These are phyloP conservation scores for Monilinia polystroma DNA, from an alignment of 2,329 filamentous ascomycete genomes.

Conservation along the genomic window DNA sequence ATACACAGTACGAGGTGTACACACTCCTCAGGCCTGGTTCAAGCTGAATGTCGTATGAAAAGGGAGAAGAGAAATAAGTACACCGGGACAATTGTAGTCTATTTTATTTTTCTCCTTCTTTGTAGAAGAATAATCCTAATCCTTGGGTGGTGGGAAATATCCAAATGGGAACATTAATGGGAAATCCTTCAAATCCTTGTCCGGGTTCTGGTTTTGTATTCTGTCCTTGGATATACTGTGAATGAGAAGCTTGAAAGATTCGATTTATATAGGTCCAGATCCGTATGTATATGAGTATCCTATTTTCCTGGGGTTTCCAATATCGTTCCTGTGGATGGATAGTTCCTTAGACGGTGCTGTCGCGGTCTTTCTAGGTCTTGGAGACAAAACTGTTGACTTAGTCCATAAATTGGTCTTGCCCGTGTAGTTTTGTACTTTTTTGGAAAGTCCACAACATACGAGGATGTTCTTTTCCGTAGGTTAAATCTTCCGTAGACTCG, in stretches of 20 bases:
- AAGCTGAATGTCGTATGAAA: conserved; percentile 3
- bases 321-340: conserved; percentile 1
- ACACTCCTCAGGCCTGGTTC: conserved; percentile 1
- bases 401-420: conserved; percentile 15
- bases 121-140: conserved; percentile 4
- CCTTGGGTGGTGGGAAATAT: conserved; percentile 12
- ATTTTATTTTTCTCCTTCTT: not conserved
- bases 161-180: not conserved
- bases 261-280: not conserved
- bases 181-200: conserved; percentile 15
- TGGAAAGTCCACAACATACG: conserved; percentile 9
- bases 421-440: conserved; percentile 21
- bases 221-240: not conserved
- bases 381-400: conserved; percentile 14
- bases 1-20: not conserved
- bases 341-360: not conserved
- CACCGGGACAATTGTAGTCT: not conserved
- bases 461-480: conserved; percentile 12
- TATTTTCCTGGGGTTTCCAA: conserved; percentile 7
- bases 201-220: conserved; percentile 9
- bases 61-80: conserved; percentile 1
- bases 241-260: not conserved
- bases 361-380: conserved; percentile 5
- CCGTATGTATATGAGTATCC: conserved; percentile 3
- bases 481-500: conserved; percentile 8